Base-by-base conservation (phyloP, 2,329 filamentous ascomycete genomes). In the Phialophora macrospora region DNA sequence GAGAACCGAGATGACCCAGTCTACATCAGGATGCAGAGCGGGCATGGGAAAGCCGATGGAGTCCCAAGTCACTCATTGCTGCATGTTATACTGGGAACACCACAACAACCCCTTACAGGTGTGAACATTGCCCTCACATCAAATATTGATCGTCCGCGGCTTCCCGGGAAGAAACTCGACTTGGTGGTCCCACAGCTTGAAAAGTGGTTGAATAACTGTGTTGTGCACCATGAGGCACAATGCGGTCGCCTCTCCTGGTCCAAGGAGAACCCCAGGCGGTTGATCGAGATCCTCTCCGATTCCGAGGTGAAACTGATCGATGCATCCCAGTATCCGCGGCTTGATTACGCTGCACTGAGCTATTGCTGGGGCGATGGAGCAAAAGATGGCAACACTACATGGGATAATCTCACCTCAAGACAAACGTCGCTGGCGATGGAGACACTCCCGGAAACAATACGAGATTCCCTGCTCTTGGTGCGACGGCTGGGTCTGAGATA, bases 331-430 rank as follows among this genome's bases (percentile, higher is more conserved):
- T 28, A 22, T 32, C 44, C 57, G n/a, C 20, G 20, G 14, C 26
- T 30, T 9, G 26, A 60, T 8, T 60, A 60, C 28, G 57, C 51
- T 7, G 57, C 57, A 12, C 24, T 60, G 44, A 60, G 57, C 44
- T 60, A 60, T 14, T 49, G 57, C 44, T 60, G 57, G 57, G 57
- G 57, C 57, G 9, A 32, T 26, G 57, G 57, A 22, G 41, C 14
- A 32, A 20, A 41, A 9, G 20, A 32, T 4, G 57, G 57, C n/a
- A 60, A 48, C 24, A 60, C 57, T 8, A 60, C 57, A 26, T 48
- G 26, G 26, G 24, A 48, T n/a, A 60, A 60, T 24, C 57, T 28
- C 8, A 20, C 28, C n/a, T 30, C 44, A 30, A 46, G 57, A 17
- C 26, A n/a, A n/a, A 22, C 28, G 1, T 9, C 4, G 8, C 49